Evolutionary conservation across 2,329 filamentous ascomycete species (phyloP), one percentile per base, ranked within the genome.

Genomic region (Aspergillus tamarii): DNA sequence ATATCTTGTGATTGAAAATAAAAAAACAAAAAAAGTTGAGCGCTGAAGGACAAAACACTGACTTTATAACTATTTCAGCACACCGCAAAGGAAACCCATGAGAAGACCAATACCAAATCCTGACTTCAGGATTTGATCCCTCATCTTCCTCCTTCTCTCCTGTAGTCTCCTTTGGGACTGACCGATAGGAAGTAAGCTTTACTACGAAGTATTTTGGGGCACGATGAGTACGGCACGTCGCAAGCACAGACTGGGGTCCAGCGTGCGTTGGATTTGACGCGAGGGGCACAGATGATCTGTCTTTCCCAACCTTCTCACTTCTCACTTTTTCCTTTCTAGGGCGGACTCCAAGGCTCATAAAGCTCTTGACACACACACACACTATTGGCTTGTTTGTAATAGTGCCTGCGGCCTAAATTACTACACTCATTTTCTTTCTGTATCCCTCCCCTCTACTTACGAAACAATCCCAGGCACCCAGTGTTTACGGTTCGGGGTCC

Each of bases 231-330:
- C 48, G 34, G 50, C 50, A 53, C 50, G 57, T 53, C 50, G 56
- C 59, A 56, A 61, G 59, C 50, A 54, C 11, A 45, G 45, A 48
- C 39, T 23, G 28, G 43, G 39, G 57, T 45, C 54, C 32, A 36
- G 30, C 45, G n/a, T 50, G 61, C 57, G 39, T 59, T 60, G 32
- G 55, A 41, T 26, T 36, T 53, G 56, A 61, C 64, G 64, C 64
- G 64, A 66, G 64, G 64, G 64, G 64, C 36, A 26, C 62, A 64
- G 62, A 30, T 65, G 64, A 66, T 62, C 59, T 57, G 57, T 62
- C 61, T 46, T 57, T 60, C 52, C 39, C 39, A 30, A 39, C 45
- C 52, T 32, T 59, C 36, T 50, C 30, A 21, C 52, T 32, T 59
- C 36, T 50, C 30, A 21, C 21, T 58, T 28, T 19, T 28, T 53